Evolutionary conservation across 2,329 filamentous ascomycete genomes (phyloP), one percentile per base, ranked within the genome.

Genomic region (Amphichorda felina): DNA sequence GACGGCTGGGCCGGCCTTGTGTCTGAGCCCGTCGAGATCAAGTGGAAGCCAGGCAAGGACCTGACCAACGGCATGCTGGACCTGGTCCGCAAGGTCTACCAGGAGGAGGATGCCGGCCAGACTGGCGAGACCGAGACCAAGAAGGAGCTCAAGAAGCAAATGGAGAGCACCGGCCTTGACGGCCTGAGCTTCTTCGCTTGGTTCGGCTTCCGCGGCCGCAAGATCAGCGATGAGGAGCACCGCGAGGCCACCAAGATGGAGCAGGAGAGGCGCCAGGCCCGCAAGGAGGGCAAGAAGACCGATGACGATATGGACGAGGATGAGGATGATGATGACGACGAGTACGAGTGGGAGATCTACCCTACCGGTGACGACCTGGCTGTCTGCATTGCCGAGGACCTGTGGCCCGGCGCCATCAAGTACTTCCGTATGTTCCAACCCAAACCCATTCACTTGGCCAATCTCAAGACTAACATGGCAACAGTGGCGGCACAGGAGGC

Each of bases 341-440:
- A 80, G 45, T 71, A 79, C 41, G 75, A 79, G 36, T 70, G 80
- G 33, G 89, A 95, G 59, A 80, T 94, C 47, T 94, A 91, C 67
- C 81, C 83, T n/a, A 76, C 77, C 30, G 89, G 84, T 16, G 86
- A 93, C 46, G 82, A 88, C 41, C 59, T 96, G 33, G 88, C 87
- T 27, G 70, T 86, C 42, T 70, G 77, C 40, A 68, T 96, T 46
- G 76, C 82, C 8, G 88, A 96, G 53, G 89, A 96, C 47, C 64
- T 96, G 35, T 95, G 82, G 79, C 83, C 85, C 33, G 76, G 78
- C 43, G 89, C 88, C 39, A 79, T 94, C 56, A 85, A 83, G 57
- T 93, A 91, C 63, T 96, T 91, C 63, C 82, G 85, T 91, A 66
- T 62, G 83, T 73, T 38, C 21, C 21, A 24, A 24, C 21, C 6